Percentiles rank a stretch among this genome's conserved stretches.
phyloP scores from a whole-genome alignment of 1,284 basidiomycete genomes.

The Erythrobasidium hasegawianum region DNA sequence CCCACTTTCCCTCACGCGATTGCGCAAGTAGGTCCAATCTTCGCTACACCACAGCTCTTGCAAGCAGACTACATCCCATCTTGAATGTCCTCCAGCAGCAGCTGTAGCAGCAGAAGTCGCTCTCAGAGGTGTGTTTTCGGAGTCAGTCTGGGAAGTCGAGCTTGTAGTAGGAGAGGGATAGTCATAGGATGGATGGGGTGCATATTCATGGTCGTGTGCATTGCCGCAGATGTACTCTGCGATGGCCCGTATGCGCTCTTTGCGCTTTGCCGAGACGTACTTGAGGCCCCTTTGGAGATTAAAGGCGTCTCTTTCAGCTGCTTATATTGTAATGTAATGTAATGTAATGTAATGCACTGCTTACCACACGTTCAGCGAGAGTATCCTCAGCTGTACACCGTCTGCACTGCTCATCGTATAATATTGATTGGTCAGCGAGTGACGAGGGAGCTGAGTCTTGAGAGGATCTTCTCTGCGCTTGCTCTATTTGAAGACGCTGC shows the following conservation, averaged over 20 bases:
- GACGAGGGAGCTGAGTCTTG: neutral
- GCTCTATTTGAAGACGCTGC: too few species aligned
- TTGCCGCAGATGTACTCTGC: constrained; percentile 42
- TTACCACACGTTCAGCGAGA: neutral
- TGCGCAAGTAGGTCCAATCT: constrained; percentile 74
- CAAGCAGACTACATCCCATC: constrained; percentile 82
- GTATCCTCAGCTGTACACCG: neutral
- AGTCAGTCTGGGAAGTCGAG: neutral
- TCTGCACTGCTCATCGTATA: neutral
- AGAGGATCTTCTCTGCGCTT: too few species aligned
- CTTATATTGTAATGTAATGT: too few species aligned
- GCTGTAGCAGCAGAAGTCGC: constrained; percentile 3
- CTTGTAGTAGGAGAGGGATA: neutral
- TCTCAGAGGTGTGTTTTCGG: neutral
- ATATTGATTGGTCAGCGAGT: neutral
- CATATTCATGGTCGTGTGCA: neutral
- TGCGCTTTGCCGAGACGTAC: constrained; percentile 73
- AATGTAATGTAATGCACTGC: too few species aligned
- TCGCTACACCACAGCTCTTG: constrained; percentile 94
- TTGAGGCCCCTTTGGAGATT: constrained; percentile 93
- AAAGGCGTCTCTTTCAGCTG: too few species aligned
- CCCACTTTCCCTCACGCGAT: constrained; percentile 43
- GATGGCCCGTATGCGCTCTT: constrained; percentile 56
- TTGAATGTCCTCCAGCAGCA: constrained; percentile 36
- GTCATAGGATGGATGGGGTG: constrained; percentile 26